phyloP scores from a whole-genome alignment of 1,284 basidiomycete species.

The Phellopilus nigrolimitatus region DNA sequence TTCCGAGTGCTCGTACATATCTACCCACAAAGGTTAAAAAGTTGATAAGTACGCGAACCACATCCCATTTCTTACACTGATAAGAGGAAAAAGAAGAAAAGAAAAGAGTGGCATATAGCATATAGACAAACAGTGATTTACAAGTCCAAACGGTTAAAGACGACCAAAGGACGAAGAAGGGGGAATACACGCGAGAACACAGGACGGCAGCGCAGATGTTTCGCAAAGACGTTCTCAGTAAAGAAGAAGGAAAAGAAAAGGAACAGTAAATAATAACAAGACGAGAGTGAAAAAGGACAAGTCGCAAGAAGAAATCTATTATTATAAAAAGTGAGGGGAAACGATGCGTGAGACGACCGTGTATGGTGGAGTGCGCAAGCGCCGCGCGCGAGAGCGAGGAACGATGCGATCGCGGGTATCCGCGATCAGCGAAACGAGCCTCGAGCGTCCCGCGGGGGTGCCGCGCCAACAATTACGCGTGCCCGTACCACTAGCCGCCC shows the following conservation, averaged over 20 bases:
- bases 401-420: conserved; percentile 4
- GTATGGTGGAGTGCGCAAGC: background rate
- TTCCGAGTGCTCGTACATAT: no score
- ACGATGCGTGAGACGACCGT: background rate
- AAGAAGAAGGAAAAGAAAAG: background rate
- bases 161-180: background rate
- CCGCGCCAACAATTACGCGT: background rate
- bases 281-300: background rate
- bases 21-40: no score
- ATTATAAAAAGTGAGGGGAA: background rate
- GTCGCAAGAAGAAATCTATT: background rate
- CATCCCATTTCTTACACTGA: background rate
- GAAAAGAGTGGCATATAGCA: conserved; percentile 8
- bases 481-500: background rate
- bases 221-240: no score
- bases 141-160: conserved; percentile 9
- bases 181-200: conserved; percentile 10
- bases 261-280: background rate
- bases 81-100: background rate
- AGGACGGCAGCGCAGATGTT: conserved; percentile 3
- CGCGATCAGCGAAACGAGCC: background rate
- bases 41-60: no score
- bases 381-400: background rate
- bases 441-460: background rate
- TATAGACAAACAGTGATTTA: conserved; percentile 3